These are phyloP conservation scores for Nicotiana benthamiana DNA, from an alignment of 257 asterid species.

Conservation along the genomic window DNA sequence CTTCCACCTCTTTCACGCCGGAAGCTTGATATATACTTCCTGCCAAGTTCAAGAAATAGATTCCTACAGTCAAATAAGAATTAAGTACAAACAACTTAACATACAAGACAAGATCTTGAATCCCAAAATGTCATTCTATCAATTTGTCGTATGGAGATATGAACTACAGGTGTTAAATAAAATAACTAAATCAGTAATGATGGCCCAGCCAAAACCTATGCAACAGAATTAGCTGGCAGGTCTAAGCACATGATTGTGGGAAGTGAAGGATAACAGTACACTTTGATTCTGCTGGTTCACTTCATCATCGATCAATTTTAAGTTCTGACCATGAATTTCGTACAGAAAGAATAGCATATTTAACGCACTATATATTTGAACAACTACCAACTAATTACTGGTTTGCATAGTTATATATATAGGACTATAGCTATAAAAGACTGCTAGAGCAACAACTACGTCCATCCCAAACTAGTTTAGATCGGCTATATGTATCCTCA, in stretches of 20 bases:
- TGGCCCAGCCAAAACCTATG: not conserved
- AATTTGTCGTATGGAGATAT: not conserved
- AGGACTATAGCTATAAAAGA: not conserved
- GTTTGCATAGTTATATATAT: not conserved
- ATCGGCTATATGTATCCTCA: not conserved
- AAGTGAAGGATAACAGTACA: not conserved
- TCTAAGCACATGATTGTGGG: not conserved
- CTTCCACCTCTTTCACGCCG: conserved; percentile 60
- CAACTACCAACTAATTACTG: not conserved
- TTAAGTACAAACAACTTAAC: conserved; percentile 3
- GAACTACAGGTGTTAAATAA: not conserved
- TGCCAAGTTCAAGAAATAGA: conserved; percentile 19
- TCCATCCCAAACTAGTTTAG: not conserved
- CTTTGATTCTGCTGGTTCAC: not conserved
- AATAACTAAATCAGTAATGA: not conserved
- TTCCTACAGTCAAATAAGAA: not conserved
- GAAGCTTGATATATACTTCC: conserved; percentile 67
- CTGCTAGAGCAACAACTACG: not conserved
- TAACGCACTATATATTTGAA: not conserved
- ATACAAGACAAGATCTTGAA: not conserved
- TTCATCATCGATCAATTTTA: not conserved
- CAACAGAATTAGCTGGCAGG: not conserved
- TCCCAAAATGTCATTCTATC: not conserved
- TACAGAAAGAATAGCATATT: not conserved
- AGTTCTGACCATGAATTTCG: not conserved